Evolutionary conservation across 257 asterid genomes (phyloP).

Genomic region (Solanum paucissectum): DNA sequence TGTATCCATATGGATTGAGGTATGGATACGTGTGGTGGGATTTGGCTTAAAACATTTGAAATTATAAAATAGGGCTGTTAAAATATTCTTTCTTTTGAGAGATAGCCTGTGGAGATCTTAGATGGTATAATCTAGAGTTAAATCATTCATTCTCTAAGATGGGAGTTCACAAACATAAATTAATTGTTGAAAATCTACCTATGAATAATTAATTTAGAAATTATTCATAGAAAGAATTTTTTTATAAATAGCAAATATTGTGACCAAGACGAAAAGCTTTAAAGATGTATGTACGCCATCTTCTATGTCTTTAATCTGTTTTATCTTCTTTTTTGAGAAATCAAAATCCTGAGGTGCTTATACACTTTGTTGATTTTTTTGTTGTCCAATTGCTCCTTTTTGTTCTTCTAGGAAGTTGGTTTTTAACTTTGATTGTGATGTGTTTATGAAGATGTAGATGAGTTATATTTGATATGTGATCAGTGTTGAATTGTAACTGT

Average conservation of each 20-base stretch:
- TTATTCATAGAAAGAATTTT: neutral
- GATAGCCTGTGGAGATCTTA: neutral
- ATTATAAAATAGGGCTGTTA: neutral
- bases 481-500: neutral
- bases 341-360: neutral
- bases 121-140: neutral
- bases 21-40: neutral
- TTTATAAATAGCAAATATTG: neutral
- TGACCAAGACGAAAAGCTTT: neutral
- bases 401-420: neutral
- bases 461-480: neutral
- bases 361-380: neutral
- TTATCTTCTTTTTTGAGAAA: neutral
- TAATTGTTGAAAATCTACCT: neutral
- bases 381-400: neutral
- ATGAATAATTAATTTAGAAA: neutral
- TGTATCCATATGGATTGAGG: neutral
- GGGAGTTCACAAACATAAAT: neutral
- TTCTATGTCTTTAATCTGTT: neutral
- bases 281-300: neutral
- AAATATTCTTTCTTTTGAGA: neutral
- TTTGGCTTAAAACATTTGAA: neutral
- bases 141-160: neutral
- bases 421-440: neutral
- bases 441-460: neutral